A percentile compares a stretch with the other conserved stretches of the same genome.
phyloP scores from a whole-genome alignment of 73 alveolate species.

The Paramecium biaurelia region DNA sequence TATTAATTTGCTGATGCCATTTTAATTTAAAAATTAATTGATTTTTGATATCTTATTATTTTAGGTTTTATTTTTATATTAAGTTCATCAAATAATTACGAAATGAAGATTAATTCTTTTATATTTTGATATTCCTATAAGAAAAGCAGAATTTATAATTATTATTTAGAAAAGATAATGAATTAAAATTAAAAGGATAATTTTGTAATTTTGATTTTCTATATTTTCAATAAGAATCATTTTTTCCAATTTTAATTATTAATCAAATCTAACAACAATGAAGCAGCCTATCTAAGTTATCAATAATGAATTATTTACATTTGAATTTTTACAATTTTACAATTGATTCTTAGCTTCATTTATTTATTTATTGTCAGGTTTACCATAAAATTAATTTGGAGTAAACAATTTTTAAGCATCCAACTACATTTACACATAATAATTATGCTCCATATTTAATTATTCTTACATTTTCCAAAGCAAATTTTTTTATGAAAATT shows the following conservation, averaged over 20 bases:
- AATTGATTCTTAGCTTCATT: neutral
- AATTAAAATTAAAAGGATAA: neutral
- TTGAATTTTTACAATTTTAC: neutral
- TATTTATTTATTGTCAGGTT: neutral
- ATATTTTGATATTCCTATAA: too few relatives aligned
- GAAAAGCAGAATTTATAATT: too few relatives aligned
- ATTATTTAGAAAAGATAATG: too few relatives aligned
- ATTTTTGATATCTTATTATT: too few relatives aligned
- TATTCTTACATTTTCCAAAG: neutral
- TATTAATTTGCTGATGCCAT: neutral
- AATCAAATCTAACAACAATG: neutral
- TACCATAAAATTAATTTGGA: neutral
- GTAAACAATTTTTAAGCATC: neutral
- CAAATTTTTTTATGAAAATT: neutral
- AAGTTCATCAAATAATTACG: too few relatives aligned
- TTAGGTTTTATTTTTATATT: too few relatives aligned
- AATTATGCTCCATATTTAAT: neutral
- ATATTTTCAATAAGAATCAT: neutral
- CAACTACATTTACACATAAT: neutral
- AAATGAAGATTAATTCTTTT: too few relatives aligned
- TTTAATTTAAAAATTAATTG: neutral
- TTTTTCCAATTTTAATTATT: neutral
- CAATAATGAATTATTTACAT: neutral
- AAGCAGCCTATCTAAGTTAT: constrained; percentile 1
- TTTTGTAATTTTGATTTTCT: neutral